Evolutionary conservation across 2,329 filamentous ascomycete genomes (phyloP), one percentile per base, ranked within the genome.

Genomic region (Diaporthe citrichinensis): DNA sequence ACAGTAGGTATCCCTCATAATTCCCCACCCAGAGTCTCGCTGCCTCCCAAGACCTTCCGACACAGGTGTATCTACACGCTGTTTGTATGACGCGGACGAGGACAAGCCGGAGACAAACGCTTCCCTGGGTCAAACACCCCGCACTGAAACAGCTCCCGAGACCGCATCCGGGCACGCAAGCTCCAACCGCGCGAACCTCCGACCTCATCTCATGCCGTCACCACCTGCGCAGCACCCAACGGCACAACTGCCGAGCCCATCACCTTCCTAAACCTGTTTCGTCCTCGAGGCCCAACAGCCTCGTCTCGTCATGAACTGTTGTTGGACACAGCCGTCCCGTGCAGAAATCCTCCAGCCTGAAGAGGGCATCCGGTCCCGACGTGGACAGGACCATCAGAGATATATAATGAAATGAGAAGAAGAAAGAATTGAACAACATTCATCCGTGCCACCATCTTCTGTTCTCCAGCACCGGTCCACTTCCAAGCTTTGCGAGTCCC

Each of bases 71-170:
- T 53, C n/a, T 25, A 53, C 20, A 58, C 31, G 31, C 55, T 58
- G 10, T 34, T 44, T 65, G 39, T 31, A 46, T 65, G 59, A 61
- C 57, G 57, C 57, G 17, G 20, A 68, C 44, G 28, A 51, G 41
- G 44, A n/a, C 44, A 36, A 51, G 4, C 31, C 46, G 65, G 46
- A 20, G 65, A 68, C 65, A 53, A 51, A 53, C 46, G 31, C 31
- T 53, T 15, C 23, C 36, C 46, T 41, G 49, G 25, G n/a, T 5
- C 34, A 55, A 53, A 55, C 65, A 55, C 65, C 65, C 65, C 65
- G 65, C 65, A 69, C 65, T 69, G 65, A 69, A 69, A 69, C 65
- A 69, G 49, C 34, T 69, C 34, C 65, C 65, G 65, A 55, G 65
- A 69, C 49, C 34, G 65, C 8, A 28, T 53, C 46, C 65, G 46